Evolutionary conservation across 192 early-diverging fungal species (phyloP).

Genomic region (Coemansia sp.): DNA sequence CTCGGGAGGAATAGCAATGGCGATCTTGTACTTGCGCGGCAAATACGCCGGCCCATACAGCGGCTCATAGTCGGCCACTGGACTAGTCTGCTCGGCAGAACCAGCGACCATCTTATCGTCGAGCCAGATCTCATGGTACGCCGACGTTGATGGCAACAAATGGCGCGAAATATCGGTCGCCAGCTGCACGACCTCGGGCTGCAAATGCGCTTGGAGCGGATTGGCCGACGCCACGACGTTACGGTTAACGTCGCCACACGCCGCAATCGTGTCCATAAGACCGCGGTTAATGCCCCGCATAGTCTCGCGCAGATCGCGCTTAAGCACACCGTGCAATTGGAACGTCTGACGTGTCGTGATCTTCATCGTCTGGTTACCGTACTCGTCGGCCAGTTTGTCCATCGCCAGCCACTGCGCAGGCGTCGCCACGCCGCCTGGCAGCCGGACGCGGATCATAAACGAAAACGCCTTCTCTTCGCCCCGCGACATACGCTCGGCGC

Average conservation of each 20-base stretch:
- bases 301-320: constrained; percentile 81
- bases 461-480: constrained; percentile 90
- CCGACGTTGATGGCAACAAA: constrained; percentile 80
- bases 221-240: constrained; percentile 95
- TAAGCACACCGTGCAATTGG: constrained; percentile 96
- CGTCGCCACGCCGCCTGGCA: constrained; percentile 88
- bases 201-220: constrained; percentile 75
- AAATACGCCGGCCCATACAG: constrained; percentile 91
- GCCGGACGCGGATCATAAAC: constrained; percentile 96
- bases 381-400: constrained; percentile 82
- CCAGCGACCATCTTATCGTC: constrained; percentile 86
- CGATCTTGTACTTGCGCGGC: constrained; percentile 97
- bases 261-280: constrained; percentile 90
- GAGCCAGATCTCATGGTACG: constrained; percentile 98
- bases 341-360: constrained; percentile 95
- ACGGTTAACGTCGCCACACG: constrained; percentile 97
- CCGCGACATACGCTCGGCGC: constrained; percentile 77
- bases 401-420: constrained; percentile 92
- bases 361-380: constrained; percentile 89
- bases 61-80: constrained; percentile 72
- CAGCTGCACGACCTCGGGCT: constrained; percentile 77
- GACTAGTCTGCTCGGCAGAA: constrained; percentile 62
- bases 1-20: constrained; percentile 90
- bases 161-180: constrained; percentile 70
- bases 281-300: constrained; percentile 92